phyloP scores from a whole-genome alignment of 805 yeast genomes.

The Dipodascopsis tothii region DNA sequence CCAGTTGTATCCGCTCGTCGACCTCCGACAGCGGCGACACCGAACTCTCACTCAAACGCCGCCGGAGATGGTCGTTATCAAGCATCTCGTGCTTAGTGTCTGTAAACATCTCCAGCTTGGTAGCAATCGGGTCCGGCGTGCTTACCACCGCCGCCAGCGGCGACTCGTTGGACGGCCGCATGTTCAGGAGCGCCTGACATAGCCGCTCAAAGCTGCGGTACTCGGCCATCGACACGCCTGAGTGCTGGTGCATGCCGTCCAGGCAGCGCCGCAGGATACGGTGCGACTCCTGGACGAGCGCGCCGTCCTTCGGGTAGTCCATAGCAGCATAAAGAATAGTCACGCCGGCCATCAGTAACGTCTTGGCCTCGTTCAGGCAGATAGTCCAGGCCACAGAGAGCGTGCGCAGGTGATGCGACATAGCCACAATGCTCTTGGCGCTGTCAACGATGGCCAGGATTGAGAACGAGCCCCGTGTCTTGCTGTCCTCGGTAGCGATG shows the following conservation, averaged over 20 bases:
- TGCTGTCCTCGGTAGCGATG: constrained; percentile 23
- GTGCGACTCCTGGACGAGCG: constrained; percentile 64
- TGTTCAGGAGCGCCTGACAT: neutral
- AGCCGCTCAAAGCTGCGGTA: constrained; percentile 9
- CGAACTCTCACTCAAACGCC: neutral
- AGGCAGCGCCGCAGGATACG: constrained; percentile 37
- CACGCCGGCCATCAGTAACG: constrained; percentile 24
- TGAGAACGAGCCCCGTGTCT: constrained; percentile 26
- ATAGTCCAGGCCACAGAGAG: constrained; percentile 27
- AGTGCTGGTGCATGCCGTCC: constrained; percentile 14
- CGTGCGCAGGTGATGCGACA: constrained; percentile 26
- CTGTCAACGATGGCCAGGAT: constrained; percentile 30
- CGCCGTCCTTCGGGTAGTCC: constrained; percentile 78
- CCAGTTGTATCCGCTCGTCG: neutral
- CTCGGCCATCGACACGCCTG: constrained; percentile 11
- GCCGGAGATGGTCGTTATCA: neutral
- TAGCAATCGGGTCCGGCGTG: neutral
- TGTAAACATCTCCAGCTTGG: neutral
- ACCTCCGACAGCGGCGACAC: neutral
- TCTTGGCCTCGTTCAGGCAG: constrained; percentile 27
- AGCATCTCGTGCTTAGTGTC: neutral
- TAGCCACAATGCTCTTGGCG: constrained; percentile 30
- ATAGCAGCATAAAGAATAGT: constrained; percentile 48
- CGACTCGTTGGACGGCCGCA: neutral
- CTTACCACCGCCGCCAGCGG: neutral